phyloP scores from a whole-genome alignment of 257 asterid species.

The Fraxinus anomala region DNA sequence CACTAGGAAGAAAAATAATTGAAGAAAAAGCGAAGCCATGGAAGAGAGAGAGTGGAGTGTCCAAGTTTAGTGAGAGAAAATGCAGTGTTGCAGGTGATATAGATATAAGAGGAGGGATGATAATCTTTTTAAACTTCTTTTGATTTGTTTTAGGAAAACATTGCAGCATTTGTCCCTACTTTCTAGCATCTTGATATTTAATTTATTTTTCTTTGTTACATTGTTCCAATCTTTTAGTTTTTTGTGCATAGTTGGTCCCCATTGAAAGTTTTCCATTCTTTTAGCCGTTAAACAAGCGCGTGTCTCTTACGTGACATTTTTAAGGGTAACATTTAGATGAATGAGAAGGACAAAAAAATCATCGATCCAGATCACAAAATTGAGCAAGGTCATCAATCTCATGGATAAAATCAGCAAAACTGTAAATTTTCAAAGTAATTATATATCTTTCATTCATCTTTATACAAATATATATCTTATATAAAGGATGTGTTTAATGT shows the following conservation, averaged over 20 bases:
- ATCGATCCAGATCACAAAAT: not conserved
- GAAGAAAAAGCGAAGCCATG: conserved; percentile 40
- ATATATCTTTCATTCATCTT: too few relatives aligned
- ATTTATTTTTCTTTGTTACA: conserved; percentile 15
- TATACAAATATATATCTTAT: too few relatives aligned
- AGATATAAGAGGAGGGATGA: conserved; percentile 37
- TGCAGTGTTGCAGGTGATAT: conserved; percentile 7
- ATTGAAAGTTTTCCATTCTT: not conserved
- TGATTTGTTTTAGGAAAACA: not conserved
- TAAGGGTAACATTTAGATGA: not conserved
- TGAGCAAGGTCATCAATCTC: not conserved
- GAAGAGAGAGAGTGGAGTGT: conserved; percentile 19
- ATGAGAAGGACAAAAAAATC: not conserved
- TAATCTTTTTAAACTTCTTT: conserved; percentile 22
- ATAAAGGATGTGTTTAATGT: too few relatives aligned
- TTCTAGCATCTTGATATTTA: not conserved
- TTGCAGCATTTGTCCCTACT: not conserved
- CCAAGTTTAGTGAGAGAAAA: conserved; percentile 21
- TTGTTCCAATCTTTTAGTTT: not conserved
- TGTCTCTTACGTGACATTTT: too few relatives aligned
- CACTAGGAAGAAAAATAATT: conserved; percentile 10
- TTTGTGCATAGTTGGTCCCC: not conserved
- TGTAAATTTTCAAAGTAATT: too few relatives aligned
- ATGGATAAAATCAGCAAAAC: too few relatives aligned
- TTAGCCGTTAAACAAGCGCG: not conserved